Evolutionary conservation across 2,329 filamentous ascomycete species (phyloP), one percentile per base, ranked within the genome.

Genomic region (Ceratocystis ficicola): DNA sequence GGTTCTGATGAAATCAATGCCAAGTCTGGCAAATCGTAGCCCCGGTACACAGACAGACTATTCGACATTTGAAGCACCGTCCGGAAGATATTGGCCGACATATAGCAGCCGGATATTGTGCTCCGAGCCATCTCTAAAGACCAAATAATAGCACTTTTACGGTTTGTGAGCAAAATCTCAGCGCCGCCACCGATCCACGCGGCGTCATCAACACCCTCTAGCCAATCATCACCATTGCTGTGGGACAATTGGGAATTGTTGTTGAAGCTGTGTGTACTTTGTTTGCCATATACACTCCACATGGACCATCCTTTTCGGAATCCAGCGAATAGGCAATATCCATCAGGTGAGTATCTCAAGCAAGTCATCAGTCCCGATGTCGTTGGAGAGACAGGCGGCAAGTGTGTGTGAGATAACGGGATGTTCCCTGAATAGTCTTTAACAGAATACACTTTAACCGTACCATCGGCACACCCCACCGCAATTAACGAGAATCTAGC

Each of bases 271-370:
- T 85, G 90, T 65, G 88, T 91, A 15, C 91, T 87, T 1, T 87
- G 82, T 74, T 96, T 96, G 44, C 94, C 94, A 75, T 95, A 99
- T 46, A 97, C 94, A 73, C 93, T 97, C 93, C 93, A 99, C 60
- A 86, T 93, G 3, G 89, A 88, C 94, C 94, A 99, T 0, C 94
- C 95, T 67, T 87, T 86, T 71, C 94, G 87, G 72, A 93, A 97
- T 1, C 93, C 94, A 55, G 88, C 91, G 75, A 99, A 96, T 7
- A 99, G 81, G 73, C 92, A 96, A 74, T 97, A 96, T 20, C 94
- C 94, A 74, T 99, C 94, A 0, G 93, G 91, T 0, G 94, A 96
- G 77, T 96, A 99, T 68, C 78, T 85, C 69, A 99, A 76, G 36
- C 86, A 88, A 1, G 84, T 90, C 63, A 96, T 77, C 12, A 77